These are phyloP conservation scores for Phytophthora megakarya DNA, from an alignment of 352 stramenopile genomes.

Conservation along the genomic window DNA sequence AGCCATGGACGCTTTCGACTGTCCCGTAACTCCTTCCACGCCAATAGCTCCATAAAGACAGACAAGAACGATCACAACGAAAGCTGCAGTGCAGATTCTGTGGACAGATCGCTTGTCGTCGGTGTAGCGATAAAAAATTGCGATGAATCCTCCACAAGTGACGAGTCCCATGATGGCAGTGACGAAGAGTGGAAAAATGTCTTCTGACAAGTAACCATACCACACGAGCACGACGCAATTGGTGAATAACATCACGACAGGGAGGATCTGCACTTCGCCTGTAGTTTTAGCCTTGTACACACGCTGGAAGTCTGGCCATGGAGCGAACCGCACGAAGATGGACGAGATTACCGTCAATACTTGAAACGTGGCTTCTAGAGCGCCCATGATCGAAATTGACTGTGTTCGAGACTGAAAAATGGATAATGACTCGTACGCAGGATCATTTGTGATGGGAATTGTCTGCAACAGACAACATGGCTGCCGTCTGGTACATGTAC, in stretches of 20 bases:
- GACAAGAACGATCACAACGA: conserved; percentile 29
- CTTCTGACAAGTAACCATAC: conserved; percentile 49
- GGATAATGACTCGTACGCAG: conserved; percentile 13
- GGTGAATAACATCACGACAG: conserved; percentile 68
- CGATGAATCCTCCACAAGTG: conserved; percentile 50
- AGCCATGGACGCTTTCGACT: conserved; percentile 36
- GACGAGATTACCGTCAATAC: conserved; percentile 67
- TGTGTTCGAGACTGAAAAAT: conserved; percentile 6
- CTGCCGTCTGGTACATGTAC: background rate
- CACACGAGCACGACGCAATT: conserved; percentile 67
- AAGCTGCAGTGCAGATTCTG: conserved; percentile 18
- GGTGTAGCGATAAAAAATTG: conserved; percentile 50
- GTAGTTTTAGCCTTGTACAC: conserved; percentile 58
- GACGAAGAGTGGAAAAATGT: conserved; percentile 61
- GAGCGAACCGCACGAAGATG: conserved; percentile 69
- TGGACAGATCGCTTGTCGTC: conserved; percentile 30
- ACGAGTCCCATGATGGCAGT: conserved; percentile 53
- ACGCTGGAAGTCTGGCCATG: conserved; percentile 54
- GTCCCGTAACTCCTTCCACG: conserved; percentile 31
- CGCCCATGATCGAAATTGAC: conserved; percentile 15
- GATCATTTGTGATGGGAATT: conserved; percentile 5
- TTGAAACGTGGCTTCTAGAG: conserved; percentile 41
- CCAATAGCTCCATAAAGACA: conserved; percentile 43
- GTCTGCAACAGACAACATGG: background rate
- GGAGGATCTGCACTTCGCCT: conserved; percentile 54